Evolutionary conservation across 352 stramenopile genomes (phyloP).

Genomic region (Globisporangium radiosum): DNA sequence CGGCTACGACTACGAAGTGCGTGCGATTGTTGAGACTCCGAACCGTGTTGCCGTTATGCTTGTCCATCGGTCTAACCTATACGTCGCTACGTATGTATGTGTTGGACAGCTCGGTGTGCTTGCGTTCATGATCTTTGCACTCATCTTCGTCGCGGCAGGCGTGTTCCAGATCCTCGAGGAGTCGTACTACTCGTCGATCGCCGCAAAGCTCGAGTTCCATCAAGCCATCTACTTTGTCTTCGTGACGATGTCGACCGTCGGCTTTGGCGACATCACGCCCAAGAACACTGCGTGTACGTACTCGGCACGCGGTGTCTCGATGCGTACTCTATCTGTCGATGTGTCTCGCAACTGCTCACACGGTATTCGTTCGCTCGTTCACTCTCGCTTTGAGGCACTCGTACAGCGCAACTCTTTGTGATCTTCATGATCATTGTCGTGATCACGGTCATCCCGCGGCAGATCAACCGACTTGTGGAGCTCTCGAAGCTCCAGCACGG

Average conservation of each 20-base stretch:
- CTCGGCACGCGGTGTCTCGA: no score
- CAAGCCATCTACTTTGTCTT: constrained; percentile 66
- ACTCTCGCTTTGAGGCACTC: background rate
- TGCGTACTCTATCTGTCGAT: no score
- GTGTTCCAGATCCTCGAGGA: constrained; percentile 55
- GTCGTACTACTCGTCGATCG: constrained; percentile 35
- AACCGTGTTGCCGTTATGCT: background rate
- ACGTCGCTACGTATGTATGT: background rate
- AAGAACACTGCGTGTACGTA: constrained; percentile 33
- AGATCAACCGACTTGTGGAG: constrained; percentile 45
- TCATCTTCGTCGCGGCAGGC: constrained; percentile 53
- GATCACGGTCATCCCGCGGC: constrained; percentile 48
- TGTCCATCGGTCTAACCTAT: no score
- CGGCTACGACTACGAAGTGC: constrained; percentile 51
- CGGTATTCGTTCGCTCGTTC: no score
- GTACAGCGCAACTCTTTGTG: constrained; percentile 46
- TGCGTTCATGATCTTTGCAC: constrained; percentile 42
- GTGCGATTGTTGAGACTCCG: background rate
- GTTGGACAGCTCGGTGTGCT: constrained; percentile 31
- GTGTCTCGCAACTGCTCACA: no score
- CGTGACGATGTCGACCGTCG: constrained; percentile 55
- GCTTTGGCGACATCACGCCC: constrained; percentile 54
- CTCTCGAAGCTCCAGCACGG: constrained; percentile 37
- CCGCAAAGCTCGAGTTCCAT: constrained; percentile 39
- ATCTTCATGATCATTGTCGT: constrained; percentile 52